Base-by-base conservation (phyloP, 108 stramenopile genomes). In the Nannochloropsis gaditana region DNA sequence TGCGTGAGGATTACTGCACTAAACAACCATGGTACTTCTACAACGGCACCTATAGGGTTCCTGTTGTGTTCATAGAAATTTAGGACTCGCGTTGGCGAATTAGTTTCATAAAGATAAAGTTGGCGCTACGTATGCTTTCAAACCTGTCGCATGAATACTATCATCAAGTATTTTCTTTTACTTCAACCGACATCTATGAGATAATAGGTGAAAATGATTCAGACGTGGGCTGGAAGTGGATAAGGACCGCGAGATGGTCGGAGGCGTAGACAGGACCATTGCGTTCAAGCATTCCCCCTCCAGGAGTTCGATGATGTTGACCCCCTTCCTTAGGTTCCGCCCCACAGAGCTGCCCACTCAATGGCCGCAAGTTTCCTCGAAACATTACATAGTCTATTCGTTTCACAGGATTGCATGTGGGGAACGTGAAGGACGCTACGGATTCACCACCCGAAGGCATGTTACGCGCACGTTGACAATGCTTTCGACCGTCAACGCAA, bases 341-440 rank as follows among this genome's bases (percentile, higher is more conserved):
- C 59, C 59, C 59, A 73, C n/a, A n/a, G 15, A 73, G n/a, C 15
- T n/a, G 59, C 59, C 19, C 59, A 6, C 5, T n/a, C 15, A 73
- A n/a, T 15, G 59, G 59, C 59, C 59, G 59, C 15, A 73, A n/a
- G n/a, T n/a, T 73, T 15, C 59, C n/a, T 73, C 59, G 59, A n/a
- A 73, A 73, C 59, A 73, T 2, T n/a, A 73, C n/a, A n/a, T 73
- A 73, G 59, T 73, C 59, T 73, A 73, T 73, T 73, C 59, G 15
- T n/a, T 73, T 73, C n/a, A 73, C 59, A 73, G 59, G 59, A n/a
- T 73, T n/a, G 59, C 59, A 73, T 8, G 59, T 73, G n/a, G 59
- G 59, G n/a, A 73, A 73, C 3, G 59, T 73, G 59, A 73, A 73
- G 59, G 59, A 73, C 4, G 59, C 6, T 2, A n/a, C n/a, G n/a